Evolutionary conservation across 495 filamentous ascomycete species (phyloP).

Genomic region (Penicillium longicatenatum): DNA sequence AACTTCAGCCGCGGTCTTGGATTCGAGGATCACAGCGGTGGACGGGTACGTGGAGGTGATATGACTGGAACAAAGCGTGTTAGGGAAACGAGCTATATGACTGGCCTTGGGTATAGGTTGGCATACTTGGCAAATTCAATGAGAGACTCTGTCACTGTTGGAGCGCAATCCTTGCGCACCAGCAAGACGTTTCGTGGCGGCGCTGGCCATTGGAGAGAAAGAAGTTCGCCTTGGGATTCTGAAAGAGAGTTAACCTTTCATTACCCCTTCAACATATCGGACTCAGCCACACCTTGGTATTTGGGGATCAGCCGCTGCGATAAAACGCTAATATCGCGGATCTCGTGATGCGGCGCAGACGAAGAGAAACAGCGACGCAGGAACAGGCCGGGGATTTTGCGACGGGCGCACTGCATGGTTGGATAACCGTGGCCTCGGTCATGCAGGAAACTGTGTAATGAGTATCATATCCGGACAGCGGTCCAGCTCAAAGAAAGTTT

Average conservation of each 20-base stretch:
- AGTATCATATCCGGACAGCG: slow-evolving; percentile 3
- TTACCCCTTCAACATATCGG: background rate
- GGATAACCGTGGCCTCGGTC: slow-evolving; percentile 7
- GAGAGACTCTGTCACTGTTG: slow-evolving; percentile 68
- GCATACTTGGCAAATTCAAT: slow-evolving; percentile 73
- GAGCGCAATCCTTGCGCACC: slow-evolving; percentile 79
- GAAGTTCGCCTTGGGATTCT: slow-evolving; percentile 66
- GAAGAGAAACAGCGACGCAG: slow-evolving; percentile 41
- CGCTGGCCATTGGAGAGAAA: slow-evolving; percentile 84
- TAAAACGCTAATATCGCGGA: slow-evolving; percentile 45
- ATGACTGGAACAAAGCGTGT: slow-evolving; percentile 53
- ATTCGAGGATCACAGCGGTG: slow-evolving; percentile 82
- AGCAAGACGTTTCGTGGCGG: slow-evolving; percentile 89
- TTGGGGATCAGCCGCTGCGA: slow-evolving; percentile 45
- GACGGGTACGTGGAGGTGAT: slow-evolving; percentile 77
- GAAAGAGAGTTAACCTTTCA: slow-evolving; percentile 4
- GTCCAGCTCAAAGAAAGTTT: background rate
- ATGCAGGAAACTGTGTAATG: background rate
- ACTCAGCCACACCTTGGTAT: slow-evolving; percentile 52
- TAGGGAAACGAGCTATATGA: slow-evolving; percentile 1
- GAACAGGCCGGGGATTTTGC: slow-evolving; percentile 11
- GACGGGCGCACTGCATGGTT: slow-evolving; percentile 21
- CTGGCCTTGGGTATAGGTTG: background rate
- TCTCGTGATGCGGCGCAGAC: slow-evolving; percentile 38
- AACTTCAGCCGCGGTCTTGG: slow-evolving; percentile 67